Evolutionary conservation across 176 grass and related monocot species (phyloP), one percentile per base, ranked within the genome.

Genomic region (Raddia guianensis): DNA sequence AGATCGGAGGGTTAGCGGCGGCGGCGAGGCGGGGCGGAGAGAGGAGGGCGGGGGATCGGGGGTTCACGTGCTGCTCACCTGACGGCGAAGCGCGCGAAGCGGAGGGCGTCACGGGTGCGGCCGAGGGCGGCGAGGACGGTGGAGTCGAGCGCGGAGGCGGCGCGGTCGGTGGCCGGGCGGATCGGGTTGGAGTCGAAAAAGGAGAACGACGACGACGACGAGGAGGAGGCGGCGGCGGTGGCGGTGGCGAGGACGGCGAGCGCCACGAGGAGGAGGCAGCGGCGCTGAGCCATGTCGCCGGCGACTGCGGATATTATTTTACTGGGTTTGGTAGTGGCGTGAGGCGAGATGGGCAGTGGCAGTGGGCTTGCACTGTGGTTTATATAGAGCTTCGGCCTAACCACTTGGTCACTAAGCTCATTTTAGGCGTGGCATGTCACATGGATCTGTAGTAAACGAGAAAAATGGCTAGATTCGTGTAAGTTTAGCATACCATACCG

Each of bases 121-220:
- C 89, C 96, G 62, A 99, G 89, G 32, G 88, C 89, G 73, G 32
- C 76, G 82, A 99, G 19, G 20, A 95, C 62, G 33, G 90, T 80
- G 70, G 92, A 87, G 73, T 95, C 88, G 88, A 95, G 92, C 37
- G 92, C 71, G n/a, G 81, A 73, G 73, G 78, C 76, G 58, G 87
- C 65, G 71, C 80, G 86, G 52, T 95, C 96, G 34, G 90, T 93
- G 64, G 95, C 90, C 60, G 89, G 71, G 32, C 72, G 96, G 89
- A 99, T 95, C 64, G 73, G 89, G 88, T 93, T 93, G 66, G 87
- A 81, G 42, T 91, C 89, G 10, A 47, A 44, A 89, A 86, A 93
- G 68, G 8, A 21, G 47, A 76, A 77, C 7, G 58, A 65, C 11
- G 72, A 57, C 35, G 72, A 57, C 35, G 52, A 73, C 32, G 47